Evolutionary conservation across 352 stramenopile species (phyloP).

Genomic region (Pythium angustatum): DNA sequence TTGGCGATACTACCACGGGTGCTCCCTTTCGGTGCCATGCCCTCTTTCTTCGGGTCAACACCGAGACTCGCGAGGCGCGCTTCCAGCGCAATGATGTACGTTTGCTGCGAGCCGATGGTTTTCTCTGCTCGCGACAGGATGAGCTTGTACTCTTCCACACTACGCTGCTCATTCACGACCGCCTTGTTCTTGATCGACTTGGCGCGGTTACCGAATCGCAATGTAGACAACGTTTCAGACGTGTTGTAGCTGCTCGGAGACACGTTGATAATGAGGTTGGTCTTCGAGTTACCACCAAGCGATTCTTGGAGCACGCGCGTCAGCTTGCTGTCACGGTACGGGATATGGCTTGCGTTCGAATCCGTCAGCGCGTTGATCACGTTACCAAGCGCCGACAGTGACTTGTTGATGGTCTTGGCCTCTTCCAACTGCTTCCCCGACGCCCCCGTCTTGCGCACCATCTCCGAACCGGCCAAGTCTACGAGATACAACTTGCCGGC

Average conservation of each 20-base stretch:
- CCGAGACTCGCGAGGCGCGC: constrained; percentile 44
- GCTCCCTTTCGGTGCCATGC: constrained; percentile 6
- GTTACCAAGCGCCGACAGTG: constrained; percentile 91
- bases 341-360: constrained; percentile 72
- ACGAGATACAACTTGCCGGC: constrained; percentile 92
- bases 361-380: constrained; percentile 95
- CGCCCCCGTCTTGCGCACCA: constrained; percentile 92
- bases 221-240: constrained; percentile 90
- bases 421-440: constrained; percentile 92
- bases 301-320: constrained; percentile 93
- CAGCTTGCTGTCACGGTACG: constrained; percentile 91
- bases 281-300: constrained; percentile 93
- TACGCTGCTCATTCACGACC: constrained; percentile 91
- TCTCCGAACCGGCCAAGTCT: constrained; percentile 93
- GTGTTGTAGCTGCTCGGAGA: constrained; percentile 90
- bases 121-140: constrained; percentile 84
- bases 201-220: constrained; percentile 90
- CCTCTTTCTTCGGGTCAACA: constrained; percentile 32
- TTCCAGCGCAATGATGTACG: constrained; percentile 83
- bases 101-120: constrained; percentile 75
- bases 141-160: constrained; percentile 89
- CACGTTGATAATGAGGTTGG: constrained; percentile 92
- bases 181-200: constrained; percentile 96
- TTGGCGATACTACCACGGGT: constrained; percentile 17
- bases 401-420: constrained; percentile 97